phyloP scores from a whole-genome alignment of 176 grass and related monocot species.

The Calamus simplicifolius region DNA sequence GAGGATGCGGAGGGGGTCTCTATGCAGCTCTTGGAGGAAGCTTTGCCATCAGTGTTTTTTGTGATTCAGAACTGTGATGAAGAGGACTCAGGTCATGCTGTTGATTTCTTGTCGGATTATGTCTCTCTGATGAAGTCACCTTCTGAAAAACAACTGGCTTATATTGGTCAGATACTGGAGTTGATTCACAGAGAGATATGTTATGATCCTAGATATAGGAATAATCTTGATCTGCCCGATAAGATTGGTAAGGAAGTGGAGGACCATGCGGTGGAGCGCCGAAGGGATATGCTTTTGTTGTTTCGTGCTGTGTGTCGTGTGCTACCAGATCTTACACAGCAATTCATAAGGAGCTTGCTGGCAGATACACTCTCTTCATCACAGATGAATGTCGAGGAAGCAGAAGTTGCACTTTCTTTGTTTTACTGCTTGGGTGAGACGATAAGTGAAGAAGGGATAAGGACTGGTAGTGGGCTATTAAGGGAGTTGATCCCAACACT shows the following conservation, averaged over 20 bases:
- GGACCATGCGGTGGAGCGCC: slow-evolving; percentile 62
- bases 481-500: slow-evolving; percentile 73
- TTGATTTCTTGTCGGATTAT: slow-evolving; percentile 78
- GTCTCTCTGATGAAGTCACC: slow-evolving; percentile 63
- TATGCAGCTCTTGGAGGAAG: slow-evolving; percentile 66
- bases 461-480: slow-evolving; percentile 45
- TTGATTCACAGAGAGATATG: slow-evolving; percentile 57
- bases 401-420: slow-evolving; percentile 69
- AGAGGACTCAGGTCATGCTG: slow-evolving; percentile 45
- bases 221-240: slow-evolving; percentile 69
- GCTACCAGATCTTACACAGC: slow-evolving; percentile 52
- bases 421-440: slow-evolving; percentile 68
- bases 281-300: slow-evolving; percentile 68
- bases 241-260: slow-evolving; percentile 94
- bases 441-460: slow-evolving; percentile 65
- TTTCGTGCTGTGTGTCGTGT: slow-evolving; percentile 83
- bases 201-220: slow-evolving; percentile 63
- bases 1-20: slow-evolving; percentile 44
- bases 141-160: slow-evolving; percentile 56
- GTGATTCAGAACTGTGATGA: slow-evolving; percentile 54
- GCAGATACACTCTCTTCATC: slow-evolving; percentile 44
- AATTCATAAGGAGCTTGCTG: slow-evolving; percentile 67
- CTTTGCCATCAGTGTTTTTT: slow-evolving; percentile 71
- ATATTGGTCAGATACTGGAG: slow-evolving; percentile 65
- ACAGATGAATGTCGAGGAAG: slow-evolving; percentile 68